Evolutionary conservation across 495 filamentous ascomycete genomes (phyloP).

Genomic region (Penicillium canescens): DNA sequence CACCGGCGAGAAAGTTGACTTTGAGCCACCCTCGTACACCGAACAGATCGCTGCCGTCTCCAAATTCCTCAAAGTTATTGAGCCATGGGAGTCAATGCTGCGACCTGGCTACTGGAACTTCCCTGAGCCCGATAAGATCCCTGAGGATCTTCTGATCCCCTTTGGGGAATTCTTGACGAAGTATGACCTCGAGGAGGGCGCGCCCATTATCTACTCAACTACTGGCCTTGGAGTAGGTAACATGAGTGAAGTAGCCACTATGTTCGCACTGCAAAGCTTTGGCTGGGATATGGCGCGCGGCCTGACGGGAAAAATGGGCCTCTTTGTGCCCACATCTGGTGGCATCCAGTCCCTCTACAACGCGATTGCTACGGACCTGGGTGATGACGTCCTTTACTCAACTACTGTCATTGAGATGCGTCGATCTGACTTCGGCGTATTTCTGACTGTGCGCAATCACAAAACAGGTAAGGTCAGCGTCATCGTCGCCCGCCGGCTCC

Average conservation of each 20-base stretch:
- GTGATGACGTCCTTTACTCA: constrained; percentile 35
- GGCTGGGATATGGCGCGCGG: constrained; percentile 35
- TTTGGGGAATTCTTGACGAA: constrained; percentile 45
- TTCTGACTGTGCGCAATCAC: constrained; percentile 32
- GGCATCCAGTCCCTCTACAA: constrained; percentile 44
- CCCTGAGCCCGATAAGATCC: constrained; percentile 32
- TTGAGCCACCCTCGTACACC: constrained; percentile 15
- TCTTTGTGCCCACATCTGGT: constrained; percentile 33
- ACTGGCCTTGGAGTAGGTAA: constrained; percentile 40
- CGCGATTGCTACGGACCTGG: constrained; percentile 31
- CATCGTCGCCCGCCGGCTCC: constrained; percentile 37
- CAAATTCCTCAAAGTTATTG: constrained; percentile 35
- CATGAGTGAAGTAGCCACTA: constrained; percentile 36
- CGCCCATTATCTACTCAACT: constrained; percentile 23
- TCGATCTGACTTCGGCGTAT: constrained; percentile 27
- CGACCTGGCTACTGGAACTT: constrained; percentile 42
- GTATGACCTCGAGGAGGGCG: constrained; percentile 40
- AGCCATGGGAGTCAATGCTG: constrained; percentile 35
- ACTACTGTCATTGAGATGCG: constrained; percentile 28
- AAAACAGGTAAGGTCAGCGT: constrained; percentile 21
- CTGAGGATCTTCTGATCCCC: constrained; percentile 44
- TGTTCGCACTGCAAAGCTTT: constrained; percentile 44
- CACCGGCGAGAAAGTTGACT: constrained; percentile 30
- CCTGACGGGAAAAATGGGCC: constrained; percentile 19
- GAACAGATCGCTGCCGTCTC: constrained; percentile 31